A percentile compares a stretch with the other conserved stretches of the same genome.
phyloP scores from a whole-genome alignment of 768 basidiomycete genomes.

The Leccinum olivaceopallidum region DNA sequence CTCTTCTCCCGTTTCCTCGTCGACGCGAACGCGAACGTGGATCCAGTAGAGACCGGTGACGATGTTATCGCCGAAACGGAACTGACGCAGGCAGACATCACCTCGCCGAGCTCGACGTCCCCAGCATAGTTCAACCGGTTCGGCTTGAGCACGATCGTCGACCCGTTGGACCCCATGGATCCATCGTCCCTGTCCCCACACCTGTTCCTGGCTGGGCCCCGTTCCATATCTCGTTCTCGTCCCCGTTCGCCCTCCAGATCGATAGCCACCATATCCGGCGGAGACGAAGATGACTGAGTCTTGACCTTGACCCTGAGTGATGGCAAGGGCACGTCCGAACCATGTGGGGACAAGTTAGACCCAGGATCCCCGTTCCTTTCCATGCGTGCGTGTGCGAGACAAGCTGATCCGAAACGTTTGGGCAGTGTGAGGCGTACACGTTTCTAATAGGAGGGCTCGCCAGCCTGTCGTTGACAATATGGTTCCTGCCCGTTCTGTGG shows the following conservation, averaged over 20 bases:
- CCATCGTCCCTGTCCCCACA: neutral
- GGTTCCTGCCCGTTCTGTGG: conserved; percentile 74
- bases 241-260: neutral
- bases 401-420: conserved; percentile 13
- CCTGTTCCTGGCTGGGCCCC: neutral
- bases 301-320: neutral
- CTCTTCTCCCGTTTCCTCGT: no score
- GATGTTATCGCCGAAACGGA: no score
- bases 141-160: conserved; percentile 20
- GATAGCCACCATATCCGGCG: neutral
- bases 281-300: neutral
- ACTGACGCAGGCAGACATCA: no score
- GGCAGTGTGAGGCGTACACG: conserved; percentile 67
- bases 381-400: neutral
- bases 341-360: conserved; percentile 8
- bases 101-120: no score
- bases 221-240: neutral
- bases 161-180: neutral
- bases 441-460: conserved; percentile 71
- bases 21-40: no score
- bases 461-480: conserved; percentile 68
- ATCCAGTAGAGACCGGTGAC: no score
- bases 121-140: conserved; percentile 20
- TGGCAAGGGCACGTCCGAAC: neutral
- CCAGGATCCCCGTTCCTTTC: neutral